Percentiles rank a stretch among this genome's conserved stretches.
Evolutionary conservation across 2,329 filamentous ascomycete genomes (phyloP).

Genomic region (Talaromyces albobiverticillius): DNA sequence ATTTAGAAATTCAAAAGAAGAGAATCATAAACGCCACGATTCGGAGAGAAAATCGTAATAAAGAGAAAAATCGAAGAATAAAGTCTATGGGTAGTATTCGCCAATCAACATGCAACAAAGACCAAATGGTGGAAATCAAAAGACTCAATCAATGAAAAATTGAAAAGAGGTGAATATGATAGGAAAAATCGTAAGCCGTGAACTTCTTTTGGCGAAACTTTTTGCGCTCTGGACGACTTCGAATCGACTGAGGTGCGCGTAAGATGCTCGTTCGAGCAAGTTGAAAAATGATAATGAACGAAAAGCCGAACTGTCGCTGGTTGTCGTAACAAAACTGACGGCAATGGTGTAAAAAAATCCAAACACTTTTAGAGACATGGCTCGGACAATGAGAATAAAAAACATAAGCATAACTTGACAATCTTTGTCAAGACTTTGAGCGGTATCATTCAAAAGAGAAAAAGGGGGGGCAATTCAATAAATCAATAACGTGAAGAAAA

Average conservation of each 20-base stretch:
- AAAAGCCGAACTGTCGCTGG: conserved; percentile 1
- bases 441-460: conserved; percentile 18
- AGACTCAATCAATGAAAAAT: conserved; percentile 23
- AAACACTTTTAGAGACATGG: conserved; percentile 12
- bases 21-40: conserved; percentile 16
- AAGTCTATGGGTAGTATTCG: conserved; percentile 36
- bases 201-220: conserved; percentile 17
- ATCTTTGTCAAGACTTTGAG: conserved; percentile 1
- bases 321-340: background rate
- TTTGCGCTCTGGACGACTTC: conserved; percentile 16
- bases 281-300: background rate
- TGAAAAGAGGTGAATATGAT: conserved; percentile 7
- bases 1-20: conserved; percentile 6
- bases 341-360: conserved; percentile 7
- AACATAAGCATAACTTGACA: background rate
- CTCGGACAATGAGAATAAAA: conserved; percentile 4
- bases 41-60: conserved; percentile 25
- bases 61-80: conserved; percentile 28
- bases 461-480: conserved; percentile 32
- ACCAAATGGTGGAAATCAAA: conserved; percentile 27
- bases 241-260: conserved; percentile 8
- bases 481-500: conserved; percentile 27
- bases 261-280: conserved; percentile 3
- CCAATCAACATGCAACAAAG: conserved; percentile 29
- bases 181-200: conserved; percentile 21